Evolutionary conservation across 2,329 filamentous ascomycete genomes (phyloP).

Genomic region (Fonsecaea pedrosoi): DNA sequence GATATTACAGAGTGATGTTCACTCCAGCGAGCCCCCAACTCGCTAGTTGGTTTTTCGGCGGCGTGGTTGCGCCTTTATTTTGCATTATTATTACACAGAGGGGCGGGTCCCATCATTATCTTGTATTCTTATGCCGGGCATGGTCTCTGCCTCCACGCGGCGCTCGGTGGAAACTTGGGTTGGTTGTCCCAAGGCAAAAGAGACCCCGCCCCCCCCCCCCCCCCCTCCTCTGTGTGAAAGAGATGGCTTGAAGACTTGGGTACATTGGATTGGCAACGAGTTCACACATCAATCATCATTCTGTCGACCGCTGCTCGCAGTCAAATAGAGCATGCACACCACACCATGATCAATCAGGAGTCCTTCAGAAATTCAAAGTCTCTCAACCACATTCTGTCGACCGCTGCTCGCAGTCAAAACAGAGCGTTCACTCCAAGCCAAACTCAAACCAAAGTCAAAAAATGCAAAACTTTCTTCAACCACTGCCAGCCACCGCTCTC

Average conservation of each 20-base stretch:
- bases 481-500: neutral
- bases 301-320: neutral
- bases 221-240: neutral
- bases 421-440: neutral
- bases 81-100: neutral
- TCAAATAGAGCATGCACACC: neutral
- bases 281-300: neutral
- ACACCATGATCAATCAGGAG: neutral
- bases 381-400: neutral
- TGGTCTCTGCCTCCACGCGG: constrained; percentile 4
- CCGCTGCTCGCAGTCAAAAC: neutral
- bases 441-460: neutral
- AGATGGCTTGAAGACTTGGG: neutral
- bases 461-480: too few relatives aligned
- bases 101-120: neutral
- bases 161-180: constrained; percentile 10
- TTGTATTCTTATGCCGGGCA: neutral
- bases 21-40: neutral
- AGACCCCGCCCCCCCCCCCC: neutral
- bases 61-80: neutral
- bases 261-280: neutral
- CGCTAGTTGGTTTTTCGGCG: neutral
- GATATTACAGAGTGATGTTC: neutral
- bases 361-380: neutral
- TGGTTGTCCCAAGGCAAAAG: neutral